phyloP scores from a whole-genome alignment of 352 stramenopile species.

The Hyaloperonospora brassicae region DNA sequence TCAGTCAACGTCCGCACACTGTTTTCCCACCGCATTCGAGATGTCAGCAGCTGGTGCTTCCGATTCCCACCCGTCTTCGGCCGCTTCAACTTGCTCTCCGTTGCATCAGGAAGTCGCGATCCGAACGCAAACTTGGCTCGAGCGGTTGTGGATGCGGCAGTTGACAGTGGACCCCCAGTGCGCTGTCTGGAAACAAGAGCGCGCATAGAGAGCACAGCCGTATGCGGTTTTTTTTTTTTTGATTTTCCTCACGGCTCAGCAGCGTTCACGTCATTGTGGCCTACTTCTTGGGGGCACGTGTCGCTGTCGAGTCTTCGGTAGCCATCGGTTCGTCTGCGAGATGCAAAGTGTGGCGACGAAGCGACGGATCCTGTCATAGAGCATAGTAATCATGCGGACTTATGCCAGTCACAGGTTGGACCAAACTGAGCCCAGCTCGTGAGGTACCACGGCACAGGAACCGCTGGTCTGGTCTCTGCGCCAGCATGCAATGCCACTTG shows the following conservation, averaged over 20 bases:
- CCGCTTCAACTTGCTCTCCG: conserved; percentile 7
- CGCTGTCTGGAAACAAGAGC: conserved; percentile 14
- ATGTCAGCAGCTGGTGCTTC: conserved; percentile 1
- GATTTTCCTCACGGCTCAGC: not conserved
- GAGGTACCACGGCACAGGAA: conserved; percentile 32
- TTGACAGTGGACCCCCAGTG: conserved; percentile 5
- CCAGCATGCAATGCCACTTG: conserved; percentile 6
- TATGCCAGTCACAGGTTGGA: conserved; percentile 55
- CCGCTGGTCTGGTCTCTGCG: not conserved
- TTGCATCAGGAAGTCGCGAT: conserved; percentile 16
- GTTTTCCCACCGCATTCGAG: conserved; percentile 5
- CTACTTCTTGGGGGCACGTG: conserved; percentile 25
- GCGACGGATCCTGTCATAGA: conserved; percentile 8
- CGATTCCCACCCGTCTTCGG: conserved; percentile 3
- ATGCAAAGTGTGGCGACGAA: not conserved
- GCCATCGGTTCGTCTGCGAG: too few species aligned
- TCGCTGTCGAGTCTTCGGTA: not conserved
- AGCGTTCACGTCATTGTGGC: not conserved
- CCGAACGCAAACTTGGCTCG: conserved; percentile 26
- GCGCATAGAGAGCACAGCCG: not conserved
- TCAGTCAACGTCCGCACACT: not conserved
- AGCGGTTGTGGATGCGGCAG: not conserved
- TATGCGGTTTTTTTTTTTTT: too few species aligned
- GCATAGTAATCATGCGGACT: conserved; percentile 35
- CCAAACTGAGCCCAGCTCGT: conserved; percentile 68